phyloP scores from a whole-genome alignment of 805 yeast genomes.

The Cyberlindnera misumaiensis region DNA sequence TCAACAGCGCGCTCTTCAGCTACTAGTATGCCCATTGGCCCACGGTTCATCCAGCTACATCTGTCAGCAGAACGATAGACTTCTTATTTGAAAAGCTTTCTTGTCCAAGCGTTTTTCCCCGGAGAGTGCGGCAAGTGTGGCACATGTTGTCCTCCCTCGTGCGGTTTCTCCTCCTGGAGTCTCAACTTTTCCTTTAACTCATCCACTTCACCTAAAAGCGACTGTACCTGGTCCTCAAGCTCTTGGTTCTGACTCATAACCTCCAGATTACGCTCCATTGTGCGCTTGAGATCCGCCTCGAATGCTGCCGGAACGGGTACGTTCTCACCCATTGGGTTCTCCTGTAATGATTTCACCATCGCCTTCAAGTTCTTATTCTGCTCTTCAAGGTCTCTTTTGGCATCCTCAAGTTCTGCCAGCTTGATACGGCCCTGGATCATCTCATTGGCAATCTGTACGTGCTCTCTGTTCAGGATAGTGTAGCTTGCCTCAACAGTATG shows the following conservation, averaged over 20 bases:
- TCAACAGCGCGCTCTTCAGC: too few relatives aligned
- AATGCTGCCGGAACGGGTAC: conserved; percentile 32
- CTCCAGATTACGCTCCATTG: conserved; percentile 55
- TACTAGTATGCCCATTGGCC: too few relatives aligned
- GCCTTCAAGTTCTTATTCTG: conserved; percentile 42
- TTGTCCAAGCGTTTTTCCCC: conserved; percentile 15
- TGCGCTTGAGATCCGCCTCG: conserved; percentile 47
- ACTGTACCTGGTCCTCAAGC: conserved; percentile 45
- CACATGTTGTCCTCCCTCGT: too few relatives aligned
- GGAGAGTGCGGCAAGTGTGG: background rate
- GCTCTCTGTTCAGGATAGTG: conserved; percentile 69
- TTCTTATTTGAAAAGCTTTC: conserved; percentile 17
- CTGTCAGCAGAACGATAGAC: background rate
- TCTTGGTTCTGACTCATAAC: conserved; percentile 58
- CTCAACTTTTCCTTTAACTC: conserved; percentile 24
- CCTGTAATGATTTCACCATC: conserved; percentile 24
- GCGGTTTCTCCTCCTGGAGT: background rate
- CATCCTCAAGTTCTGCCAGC: conserved; percentile 70
- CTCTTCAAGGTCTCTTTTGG: conserved; percentile 51
- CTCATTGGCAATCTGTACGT: conserved; percentile 79
- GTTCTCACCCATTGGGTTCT: conserved; percentile 24
- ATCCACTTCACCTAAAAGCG: conserved; percentile 36
- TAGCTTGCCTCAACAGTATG: conserved; percentile 65
- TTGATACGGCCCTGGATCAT: conserved; percentile 74
- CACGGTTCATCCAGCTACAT: too few relatives aligned